A percentile compares a stretch with the other conserved stretches of the same genome.
Conservation (phyloP, 1,284 basidiomycete genomes). For the Lignosus rhinocerotis region DNA sequence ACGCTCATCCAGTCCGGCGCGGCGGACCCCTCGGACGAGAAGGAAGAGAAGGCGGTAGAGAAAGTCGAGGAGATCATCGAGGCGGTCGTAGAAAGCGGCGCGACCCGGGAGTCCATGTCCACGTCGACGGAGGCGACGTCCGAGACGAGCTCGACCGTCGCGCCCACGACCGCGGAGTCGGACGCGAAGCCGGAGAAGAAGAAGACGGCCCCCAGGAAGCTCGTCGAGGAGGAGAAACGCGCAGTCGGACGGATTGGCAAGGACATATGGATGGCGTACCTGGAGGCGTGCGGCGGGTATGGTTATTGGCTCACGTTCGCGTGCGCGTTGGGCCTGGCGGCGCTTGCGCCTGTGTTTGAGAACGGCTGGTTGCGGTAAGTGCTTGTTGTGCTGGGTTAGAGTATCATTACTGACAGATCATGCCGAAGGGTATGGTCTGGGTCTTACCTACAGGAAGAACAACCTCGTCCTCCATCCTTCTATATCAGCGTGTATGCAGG, state of each 20-base stretch:
- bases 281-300: conserved; percentile 66
- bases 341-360: conserved; percentile 76
- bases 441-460: conserved; percentile 37
- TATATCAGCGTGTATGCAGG: conserved; percentile 80
- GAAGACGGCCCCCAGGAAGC: conserved; percentile 77
- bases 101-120: too few relatives aligned
- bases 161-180: conserved; percentile 34
- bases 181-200: conserved; percentile 43
- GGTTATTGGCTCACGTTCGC: conserved; percentile 77
- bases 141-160: conserved; percentile 52
- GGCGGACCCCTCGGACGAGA: conserved; percentile 41
- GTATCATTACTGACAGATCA: not conserved
- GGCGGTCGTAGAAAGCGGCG: not conserved
- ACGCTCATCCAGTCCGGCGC: conserved; percentile 68
- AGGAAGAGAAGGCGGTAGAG: conserved; percentile 26
- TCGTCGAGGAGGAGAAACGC: conserved; percentile 89
- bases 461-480: conserved; percentile 56
- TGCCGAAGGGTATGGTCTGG: conserved; percentile 64
- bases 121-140: conserved; percentile 32
- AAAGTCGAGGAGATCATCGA: conserved; percentile 29
- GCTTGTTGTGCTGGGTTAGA: conserved; percentile 16
- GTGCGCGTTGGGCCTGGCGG: conserved; percentile 59
- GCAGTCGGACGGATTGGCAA: conserved; percentile 81
- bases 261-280: conserved; percentile 82
- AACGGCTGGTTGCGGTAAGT: conserved; percentile 79